Evolutionary conservation across 208 protist species (phyloP), one percentile per base, ranked within the genome.

Genomic region (Kentomonas sorsogonicus): DNA sequence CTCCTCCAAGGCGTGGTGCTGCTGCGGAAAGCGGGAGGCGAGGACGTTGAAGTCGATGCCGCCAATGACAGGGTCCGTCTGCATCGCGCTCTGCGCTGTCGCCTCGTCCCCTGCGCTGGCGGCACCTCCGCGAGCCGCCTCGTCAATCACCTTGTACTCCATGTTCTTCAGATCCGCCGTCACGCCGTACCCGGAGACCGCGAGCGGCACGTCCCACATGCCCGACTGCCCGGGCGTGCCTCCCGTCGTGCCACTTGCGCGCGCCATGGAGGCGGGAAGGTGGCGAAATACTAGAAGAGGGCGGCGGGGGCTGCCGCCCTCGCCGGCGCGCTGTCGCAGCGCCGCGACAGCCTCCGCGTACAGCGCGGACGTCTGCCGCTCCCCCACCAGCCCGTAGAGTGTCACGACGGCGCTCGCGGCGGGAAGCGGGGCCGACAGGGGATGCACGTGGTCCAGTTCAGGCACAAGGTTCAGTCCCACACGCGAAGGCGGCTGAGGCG

Each of bases 101-200:
- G 10, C 29, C 13, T 65, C 53, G 1, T 4, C 39, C 53, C 60
- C 45, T 51, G 53, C 38, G 54, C 36, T 30, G 13, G 41, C 27
- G 59, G 53, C 60, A 54, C 47, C 18, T 43, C 50, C 0, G 63
- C 58, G 4, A n/a, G 45, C 39, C 52, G 77, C 77, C 55, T 98
- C 93, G 66, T 98, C 93, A 10, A 97, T 62, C 25, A 85, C 92
- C 55, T 97, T 98, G 79, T 99, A 99, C 77, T 99, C 97, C 60
- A 94, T 93, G 63, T 85, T 98, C 54, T 98, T 98, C 38, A 99
- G 76, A 22, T 94, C 90, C 10, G 98, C 74, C 41, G 95, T 95
- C 5, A 95, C 92, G 18, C 95, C 97, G 65, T 98, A 99, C 20
- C 97, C 96, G 48, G 85, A 79, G 27, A 98, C 68, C 20, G 43